Conservation (phyloP, 2,329 filamentous ascomycete genomes). For the Pseudocercospora macadamiae region DNA sequence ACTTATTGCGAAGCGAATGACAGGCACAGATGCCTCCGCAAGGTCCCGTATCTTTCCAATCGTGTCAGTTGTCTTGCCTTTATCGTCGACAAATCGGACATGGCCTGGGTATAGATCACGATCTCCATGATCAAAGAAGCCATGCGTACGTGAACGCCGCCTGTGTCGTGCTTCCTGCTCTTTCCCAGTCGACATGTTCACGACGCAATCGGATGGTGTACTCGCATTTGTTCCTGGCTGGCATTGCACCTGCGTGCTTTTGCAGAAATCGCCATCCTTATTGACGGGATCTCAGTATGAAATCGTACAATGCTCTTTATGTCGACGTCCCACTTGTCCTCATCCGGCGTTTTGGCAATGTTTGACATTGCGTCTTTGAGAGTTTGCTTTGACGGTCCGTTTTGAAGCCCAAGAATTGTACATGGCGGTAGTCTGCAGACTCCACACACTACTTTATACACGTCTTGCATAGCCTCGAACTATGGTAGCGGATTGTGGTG, state of each 20-base stretch:
- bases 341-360: not conserved
- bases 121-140: constrained; percentile 16
- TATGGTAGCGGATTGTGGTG: too few relatives aligned
- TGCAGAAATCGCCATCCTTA: not conserved
- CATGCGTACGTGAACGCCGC: constrained; percentile 7
- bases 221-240: not conserved
- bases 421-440: too few relatives aligned
- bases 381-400: not conserved
- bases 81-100: constrained; percentile 4
- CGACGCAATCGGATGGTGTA: not conserved
- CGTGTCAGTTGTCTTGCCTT: not conserved
- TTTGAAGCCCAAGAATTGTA: not conserved
- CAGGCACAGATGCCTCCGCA: not conserved
- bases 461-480: too few relatives aligned
- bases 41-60: not conserved
- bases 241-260: not conserved
- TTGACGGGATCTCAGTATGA: not conserved
- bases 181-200: not conserved
- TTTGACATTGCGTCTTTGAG: not conserved
- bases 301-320: not conserved
- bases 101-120: not conserved
- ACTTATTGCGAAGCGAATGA: not conserved
- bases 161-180: constrained; percentile 1
- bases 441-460: too few relatives aligned
- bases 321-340: not conserved